These are phyloP conservation scores for Skeletonema tropicum DNA, from an alignment of 108 stramenopile species.

Conservation along the genomic window DNA sequence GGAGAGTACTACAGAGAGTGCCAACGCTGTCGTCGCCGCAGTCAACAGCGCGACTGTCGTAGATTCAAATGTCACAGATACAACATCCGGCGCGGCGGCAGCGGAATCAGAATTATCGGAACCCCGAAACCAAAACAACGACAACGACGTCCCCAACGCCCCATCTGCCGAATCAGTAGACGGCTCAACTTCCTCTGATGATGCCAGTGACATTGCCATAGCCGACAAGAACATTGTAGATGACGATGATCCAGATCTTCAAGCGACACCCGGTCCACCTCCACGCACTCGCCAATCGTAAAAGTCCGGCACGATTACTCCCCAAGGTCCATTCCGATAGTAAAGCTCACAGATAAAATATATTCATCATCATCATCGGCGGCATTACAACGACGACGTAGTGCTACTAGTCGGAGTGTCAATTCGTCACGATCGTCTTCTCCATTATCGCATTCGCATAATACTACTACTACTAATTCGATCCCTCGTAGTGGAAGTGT, in stretches of 20 bases:
- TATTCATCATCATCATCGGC: background rate
- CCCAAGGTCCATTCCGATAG: slow-evolving; percentile 9
- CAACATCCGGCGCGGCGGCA: no score
- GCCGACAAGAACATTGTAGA: background rate
- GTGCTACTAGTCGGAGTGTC: slow-evolving; percentile 8
- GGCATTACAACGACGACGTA: slow-evolving; percentile 1
- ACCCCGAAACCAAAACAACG: background rate
- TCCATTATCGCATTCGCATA: background rate
- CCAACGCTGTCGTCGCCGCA: no score
- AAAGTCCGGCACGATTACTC: slow-evolving; percentile 21
- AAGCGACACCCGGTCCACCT: slow-evolving; percentile 46
- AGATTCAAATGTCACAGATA: no score
- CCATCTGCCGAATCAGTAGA: background rate
- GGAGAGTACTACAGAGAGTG: no score
- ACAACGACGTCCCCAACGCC: no score
- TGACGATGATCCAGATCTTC: slow-evolving; percentile 15
- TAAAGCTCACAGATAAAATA: background rate
- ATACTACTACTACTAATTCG: background rate
- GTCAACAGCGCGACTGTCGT: no score
- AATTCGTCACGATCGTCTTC: slow-evolving; percentile 15
- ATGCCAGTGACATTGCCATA: slow-evolving; percentile 37
- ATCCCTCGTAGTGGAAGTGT: background rate
- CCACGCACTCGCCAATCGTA: slow-evolving; percentile 16
- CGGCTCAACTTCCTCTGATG: slow-evolving; percentile 1
- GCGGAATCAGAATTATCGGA: background rate